Percentiles rank a stretch among this genome's conserved stretches.
These are phyloP conservation scores for Hypoxylon sp. DNA, from an alignment of 2,329 filamentous ascomycete genomes.

Conservation along the genomic window DNA sequence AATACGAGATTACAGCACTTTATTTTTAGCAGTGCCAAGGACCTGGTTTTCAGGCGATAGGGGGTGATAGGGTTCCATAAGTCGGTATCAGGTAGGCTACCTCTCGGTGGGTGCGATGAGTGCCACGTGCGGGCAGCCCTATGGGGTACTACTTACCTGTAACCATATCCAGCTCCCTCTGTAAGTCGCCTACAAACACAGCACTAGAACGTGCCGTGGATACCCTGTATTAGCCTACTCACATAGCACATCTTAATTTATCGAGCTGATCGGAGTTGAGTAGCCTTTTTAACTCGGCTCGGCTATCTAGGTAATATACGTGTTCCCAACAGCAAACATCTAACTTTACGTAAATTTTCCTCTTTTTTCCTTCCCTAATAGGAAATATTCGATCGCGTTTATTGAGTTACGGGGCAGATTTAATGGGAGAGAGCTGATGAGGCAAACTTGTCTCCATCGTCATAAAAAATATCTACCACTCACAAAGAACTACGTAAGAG, in stretches of 20 bases:
- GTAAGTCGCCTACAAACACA: neutral
- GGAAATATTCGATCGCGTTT: neutral
- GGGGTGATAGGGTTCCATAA: too few species aligned
- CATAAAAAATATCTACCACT: neutral
- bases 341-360: neutral
- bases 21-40: slow-evolving; percentile 28
- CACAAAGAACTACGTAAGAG: slow-evolving; percentile 7
- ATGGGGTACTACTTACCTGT: slow-evolving; percentile 5
- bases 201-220: too few species aligned
- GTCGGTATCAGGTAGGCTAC: too few species aligned
- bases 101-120: too few species aligned
- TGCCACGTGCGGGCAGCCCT: slow-evolving; percentile 34
- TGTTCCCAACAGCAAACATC: neutral
- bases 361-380: neutral
- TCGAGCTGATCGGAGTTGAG: neutral
- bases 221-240: neutral
- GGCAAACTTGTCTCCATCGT: slow-evolving; percentile 6
- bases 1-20: slow-evolving; percentile 23
- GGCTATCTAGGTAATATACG: neutral
- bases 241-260: neutral
- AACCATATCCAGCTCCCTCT: neutral
- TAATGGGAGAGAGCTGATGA: neutral
- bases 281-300: neutral
- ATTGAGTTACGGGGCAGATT: neutral
- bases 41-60: neutral